A percentile compares a stretch with the other conserved stretches of the same genome.
Evolutionary conservation across 441 rosid genomes (phyloP).

Genomic region (Kokia cookei): DNA sequence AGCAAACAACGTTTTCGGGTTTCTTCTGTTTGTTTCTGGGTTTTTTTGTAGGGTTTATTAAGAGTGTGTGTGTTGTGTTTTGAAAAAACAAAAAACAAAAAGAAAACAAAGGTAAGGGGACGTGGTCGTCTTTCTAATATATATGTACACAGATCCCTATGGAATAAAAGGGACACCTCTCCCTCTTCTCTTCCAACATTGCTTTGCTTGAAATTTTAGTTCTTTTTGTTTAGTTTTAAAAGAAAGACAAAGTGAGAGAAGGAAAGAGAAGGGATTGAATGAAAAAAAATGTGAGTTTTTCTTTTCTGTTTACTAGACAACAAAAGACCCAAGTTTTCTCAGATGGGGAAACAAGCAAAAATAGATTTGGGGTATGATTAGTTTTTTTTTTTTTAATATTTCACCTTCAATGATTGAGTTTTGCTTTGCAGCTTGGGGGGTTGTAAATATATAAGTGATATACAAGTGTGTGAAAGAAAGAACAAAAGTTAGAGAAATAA

Average conservation of each 20-base stretch:
- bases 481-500: conserved; percentile 6
- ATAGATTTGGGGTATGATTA: conserved; percentile 21
- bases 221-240: conserved; percentile 60
- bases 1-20: not conserved
- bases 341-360: conserved; percentile 11
- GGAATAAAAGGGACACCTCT: conserved; percentile 41
- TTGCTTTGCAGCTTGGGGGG: conserved; percentile 7
- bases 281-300: not conserved
- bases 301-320: conserved; percentile 17
- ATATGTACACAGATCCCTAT: conserved; percentile 60
- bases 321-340: conserved; percentile 22
- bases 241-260: conserved; percentile 20
- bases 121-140: conserved; percentile 36
- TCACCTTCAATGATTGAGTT: conserved; percentile 47
- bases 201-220: conserved; percentile 34
- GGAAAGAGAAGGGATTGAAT: conserved; percentile 1
- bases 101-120: not conserved
- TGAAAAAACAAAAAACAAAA: not conserved
- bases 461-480: not conserved
- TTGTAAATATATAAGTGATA: not conserved
- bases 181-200: conserved; percentile 32
- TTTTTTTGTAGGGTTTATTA: conserved; percentile 27
- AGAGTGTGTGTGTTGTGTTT: conserved; percentile 1
- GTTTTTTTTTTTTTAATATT: conserved; percentile 12
- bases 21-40: conserved; percentile 15